These are phyloP conservation scores for Conticribra weissflogii DNA, from an alignment of 108 stramenopile species.

Conservation along the genomic window DNA sequence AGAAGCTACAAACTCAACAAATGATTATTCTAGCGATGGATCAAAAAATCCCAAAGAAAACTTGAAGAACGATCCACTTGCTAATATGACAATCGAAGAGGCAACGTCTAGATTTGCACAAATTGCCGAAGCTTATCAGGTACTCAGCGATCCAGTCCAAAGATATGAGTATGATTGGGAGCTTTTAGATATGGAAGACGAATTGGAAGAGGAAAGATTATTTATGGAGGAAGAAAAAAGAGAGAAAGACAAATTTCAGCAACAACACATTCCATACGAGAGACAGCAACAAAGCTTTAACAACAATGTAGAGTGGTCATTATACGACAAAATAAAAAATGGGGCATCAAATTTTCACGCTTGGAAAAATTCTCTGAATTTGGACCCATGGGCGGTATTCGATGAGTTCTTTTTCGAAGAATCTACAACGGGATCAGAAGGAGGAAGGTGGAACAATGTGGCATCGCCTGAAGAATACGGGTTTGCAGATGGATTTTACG, in stretches of 20 bases:
- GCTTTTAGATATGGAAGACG: constrained; percentile 54
- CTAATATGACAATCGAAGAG: constrained; percentile 55
- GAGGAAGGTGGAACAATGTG: background rate
- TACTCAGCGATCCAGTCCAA: constrained; percentile 52
- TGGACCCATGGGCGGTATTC: constrained; percentile 69
- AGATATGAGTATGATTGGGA: constrained; percentile 72
- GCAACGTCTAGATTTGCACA: constrained; percentile 66
- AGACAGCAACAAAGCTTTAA: constrained; percentile 6
- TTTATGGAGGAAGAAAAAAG: constrained; percentile 12
- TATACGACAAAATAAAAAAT: constrained; percentile 42
- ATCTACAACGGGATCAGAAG: constrained; percentile 13
- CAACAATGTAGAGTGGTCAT: constrained; percentile 9
- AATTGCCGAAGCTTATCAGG: constrained; percentile 79
- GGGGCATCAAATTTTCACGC: constrained; percentile 40
- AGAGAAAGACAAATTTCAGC: constrained; percentile 11
- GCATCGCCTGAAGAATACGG: constrained; percentile 16
- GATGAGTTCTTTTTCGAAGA: constrained; percentile 76
- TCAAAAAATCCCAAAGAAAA: background rate
- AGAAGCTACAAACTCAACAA: background rate
- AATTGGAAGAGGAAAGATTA: constrained; percentile 38
- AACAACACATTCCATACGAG: constrained; percentile 11
- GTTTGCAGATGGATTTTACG: too few relatives aligned
- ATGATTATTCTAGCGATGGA: background rate
- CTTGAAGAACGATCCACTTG: constrained; percentile 17
- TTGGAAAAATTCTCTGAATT: constrained; percentile 52